Evolutionary conservation across 129 eudicot genomes (phyloP), one percentile per base, ranked within the genome.

Genomic region (Dittrichia graveolens): DNA sequence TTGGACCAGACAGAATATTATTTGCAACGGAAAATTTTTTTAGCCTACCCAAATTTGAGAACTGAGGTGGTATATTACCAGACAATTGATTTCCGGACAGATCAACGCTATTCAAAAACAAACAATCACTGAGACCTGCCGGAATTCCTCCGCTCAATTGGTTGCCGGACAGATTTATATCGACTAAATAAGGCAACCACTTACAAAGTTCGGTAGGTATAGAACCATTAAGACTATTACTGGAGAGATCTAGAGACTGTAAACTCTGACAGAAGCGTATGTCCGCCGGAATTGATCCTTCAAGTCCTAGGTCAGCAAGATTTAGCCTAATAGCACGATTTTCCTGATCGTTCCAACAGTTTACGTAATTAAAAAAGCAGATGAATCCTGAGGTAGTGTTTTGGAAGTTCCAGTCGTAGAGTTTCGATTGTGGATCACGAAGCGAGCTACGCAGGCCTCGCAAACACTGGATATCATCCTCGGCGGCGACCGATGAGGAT

Each of bases 301-400:
- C 45, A 43, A 91, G 87, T 3, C 47, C 68, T 59, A 67, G 47
- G 0, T 77, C 80, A 4, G 18, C 55, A 50, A 79, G 86, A 16
- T 63, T 56, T 31, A 91, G 78, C 15, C 72, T 41, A 39, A 86
- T 46, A 19, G 86, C 50, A 49, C 97, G 85, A 45, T 91, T 89
- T 44, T 91, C 87, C 42, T 69, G 84, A 24, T 83, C 82, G 73
- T 86, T 91, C 97, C 97, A 91, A 71, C 97, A 91, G 5, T 65
- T 8, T 2, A 84, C 82, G 15, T 75, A 89, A 14, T n/a, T 11
- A 68, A 86, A 89, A 5, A 13, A 13, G 78, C 97, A 91, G 79
- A 91, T 52, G 69, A 65, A 85, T 3, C 85, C 97, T 15, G 57
- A 67, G 3, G 95, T 40, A 0, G 77, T 40, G 69, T 85, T 85